Conservation (phyloP, 768 basidiomycete species). For the Chiua virens region DNA sequence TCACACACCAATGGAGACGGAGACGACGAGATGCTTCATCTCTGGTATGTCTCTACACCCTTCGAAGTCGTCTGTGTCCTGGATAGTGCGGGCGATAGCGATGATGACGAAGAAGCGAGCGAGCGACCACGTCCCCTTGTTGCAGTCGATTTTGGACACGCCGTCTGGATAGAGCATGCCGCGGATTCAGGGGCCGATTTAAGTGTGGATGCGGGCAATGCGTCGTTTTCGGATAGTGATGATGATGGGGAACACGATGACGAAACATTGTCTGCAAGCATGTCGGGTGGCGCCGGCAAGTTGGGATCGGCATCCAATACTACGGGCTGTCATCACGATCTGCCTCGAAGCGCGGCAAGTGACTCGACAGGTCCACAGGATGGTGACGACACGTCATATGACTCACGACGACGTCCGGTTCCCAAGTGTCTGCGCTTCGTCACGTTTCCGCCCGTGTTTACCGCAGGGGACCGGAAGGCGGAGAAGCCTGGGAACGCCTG, state of each 20-base stretch:
- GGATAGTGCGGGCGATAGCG: constrained; percentile 38
- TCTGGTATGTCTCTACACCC: constrained; percentile 71
- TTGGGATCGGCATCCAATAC: constrained; percentile 6
- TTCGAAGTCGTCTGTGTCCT: constrained; percentile 71
- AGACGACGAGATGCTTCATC: constrained; percentile 58
- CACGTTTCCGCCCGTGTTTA: constrained; percentile 57
- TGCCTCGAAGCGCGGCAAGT: neutral
- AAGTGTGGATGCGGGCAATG: constrained; percentile 31
- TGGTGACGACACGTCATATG: constrained; percentile 19
- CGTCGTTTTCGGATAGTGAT: constrained; percentile 25
- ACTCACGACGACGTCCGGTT: constrained; percentile 28
- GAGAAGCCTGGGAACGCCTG: constrained; percentile 17
- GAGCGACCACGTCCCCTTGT: constrained; percentile 67
- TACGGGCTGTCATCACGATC: neutral
- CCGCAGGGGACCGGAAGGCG: constrained; percentile 19
- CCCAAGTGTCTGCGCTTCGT: constrained; percentile 65
- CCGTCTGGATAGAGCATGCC: constrained; percentile 74
- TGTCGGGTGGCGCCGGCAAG: constrained; percentile 8
- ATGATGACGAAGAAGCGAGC: constrained; percentile 32
- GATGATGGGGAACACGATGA: constrained; percentile 28
- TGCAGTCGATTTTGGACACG: constrained; percentile 87
- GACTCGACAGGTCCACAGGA: constrained; percentile 16
- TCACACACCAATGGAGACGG: constrained; percentile 14
- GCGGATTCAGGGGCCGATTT: constrained; percentile 32
- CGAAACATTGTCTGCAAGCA: constrained; percentile 5